A percentile compares a stretch with the other conserved stretches of the same genome.
phyloP scores from a whole-genome alignment of 805 yeast species.

The Candida yuanshanica region DNA sequence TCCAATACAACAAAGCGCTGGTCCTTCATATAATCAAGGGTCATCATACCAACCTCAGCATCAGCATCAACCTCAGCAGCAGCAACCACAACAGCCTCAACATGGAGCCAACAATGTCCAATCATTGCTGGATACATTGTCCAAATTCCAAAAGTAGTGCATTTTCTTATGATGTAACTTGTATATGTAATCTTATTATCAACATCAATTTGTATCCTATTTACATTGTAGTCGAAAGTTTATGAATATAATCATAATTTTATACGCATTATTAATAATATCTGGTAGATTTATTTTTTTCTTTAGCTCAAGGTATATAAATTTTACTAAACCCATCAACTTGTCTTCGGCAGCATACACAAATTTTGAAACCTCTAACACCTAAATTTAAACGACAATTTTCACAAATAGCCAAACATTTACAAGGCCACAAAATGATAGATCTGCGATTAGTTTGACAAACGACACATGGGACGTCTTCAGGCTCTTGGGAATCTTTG shows the following conservation, averaged over 20 bases:
- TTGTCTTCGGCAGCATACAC: slow-evolving; percentile 77
- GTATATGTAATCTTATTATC: background rate
- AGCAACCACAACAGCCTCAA: slow-evolving; percentile 10
- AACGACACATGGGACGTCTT: slow-evolving; percentile 60
- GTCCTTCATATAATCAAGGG: slow-evolving; percentile 6
- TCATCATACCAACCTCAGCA: slow-evolving; percentile 4
- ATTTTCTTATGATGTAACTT: background rate
- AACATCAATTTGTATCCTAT: no score
- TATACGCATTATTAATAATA: no score
- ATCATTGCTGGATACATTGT: slow-evolving; percentile 32
- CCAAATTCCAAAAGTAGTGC: slow-evolving; percentile 27
- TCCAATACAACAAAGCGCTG: slow-evolving; percentile 10
- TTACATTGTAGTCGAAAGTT: no score
- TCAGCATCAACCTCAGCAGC: slow-evolving; percentile 14
- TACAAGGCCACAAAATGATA: slow-evolving; percentile 88
- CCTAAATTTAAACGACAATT: slow-evolving; percentile 72
- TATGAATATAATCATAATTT: no score
- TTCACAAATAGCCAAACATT: slow-evolving; percentile 85
- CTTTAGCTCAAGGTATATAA: slow-evolving; percentile 19
- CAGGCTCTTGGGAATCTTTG: slow-evolving; percentile 13
- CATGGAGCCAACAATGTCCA: slow-evolving; percentile 30
- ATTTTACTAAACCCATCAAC: slow-evolving; percentile 53
- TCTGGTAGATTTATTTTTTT: background rate
- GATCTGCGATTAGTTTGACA: slow-evolving; percentile 73
- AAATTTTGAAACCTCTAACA: slow-evolving; percentile 63